Base-by-base conservation (phyloP, 768 basidiomycete species). In the Tulasnella sp. region DNA sequence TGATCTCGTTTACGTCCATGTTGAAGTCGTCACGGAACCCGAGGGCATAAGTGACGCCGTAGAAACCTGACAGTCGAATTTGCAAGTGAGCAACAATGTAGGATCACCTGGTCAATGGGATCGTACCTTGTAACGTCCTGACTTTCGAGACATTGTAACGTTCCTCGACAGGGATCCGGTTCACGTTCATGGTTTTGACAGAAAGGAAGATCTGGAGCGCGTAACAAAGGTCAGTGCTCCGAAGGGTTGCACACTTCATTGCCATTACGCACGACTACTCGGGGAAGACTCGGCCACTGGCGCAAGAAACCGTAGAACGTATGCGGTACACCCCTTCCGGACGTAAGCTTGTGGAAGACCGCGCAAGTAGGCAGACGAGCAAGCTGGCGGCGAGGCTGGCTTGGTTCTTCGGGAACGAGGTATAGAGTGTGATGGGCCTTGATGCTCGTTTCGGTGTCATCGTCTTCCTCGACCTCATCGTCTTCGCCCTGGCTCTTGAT, bases 231-330 rank as follows among this genome's bases (percentile, higher is more conserved):
- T 78, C 22, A 46, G 50, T 54, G 60, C 34, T 31, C 76, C 28
- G 14, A 76, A n/a, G 16, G 8, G 31, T 46, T n/a, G 78, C 58
- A 18, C 74, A 31, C 20, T 75, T 5, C 37, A 40, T 20, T 7
- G 12, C 46, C 5, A 44, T 22, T 40, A 88, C 90, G 82, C 82
- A 92, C 92, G 24, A 91, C 89, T 40, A 93, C 88, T 3, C 88
- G 87, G 46, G 93, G 93, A n/a, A 94, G 87, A 24, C 91, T 89
- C 31, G 92, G 92, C 90, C 91, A 92, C 83, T 90, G 91, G 4
- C 89, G 88, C 42, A 93, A 86, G 84, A 93, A 92, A 1, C 89
- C 90, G 88, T 89, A 87, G 81, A 93, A 93, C 0, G 91, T 89
- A 81, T 92, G 92, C 4, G 93, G 93, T 11, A 91, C 90, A 58